Percentiles rank a stretch among this genome's conserved stretches.
Conservation (phyloP, 2,329 filamentous ascomycete genomes). For the Colletotrichum lindemuthianum region DNA sequence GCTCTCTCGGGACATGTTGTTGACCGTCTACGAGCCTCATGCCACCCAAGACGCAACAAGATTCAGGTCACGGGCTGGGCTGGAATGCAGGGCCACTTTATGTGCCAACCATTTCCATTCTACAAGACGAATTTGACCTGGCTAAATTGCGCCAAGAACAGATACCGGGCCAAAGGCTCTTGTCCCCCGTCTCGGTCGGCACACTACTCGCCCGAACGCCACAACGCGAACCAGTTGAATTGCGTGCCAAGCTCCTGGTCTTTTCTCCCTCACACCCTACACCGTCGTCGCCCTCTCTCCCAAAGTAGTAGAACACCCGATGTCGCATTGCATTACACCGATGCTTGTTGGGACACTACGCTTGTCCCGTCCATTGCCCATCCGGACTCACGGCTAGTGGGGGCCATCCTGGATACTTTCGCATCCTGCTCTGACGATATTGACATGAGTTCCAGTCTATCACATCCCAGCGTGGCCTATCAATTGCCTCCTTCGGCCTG, state of each 20-base stretch:
- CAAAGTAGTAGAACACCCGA: constrained; percentile 14
- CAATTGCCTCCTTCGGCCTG: constrained; percentile 3
- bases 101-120: neutral
- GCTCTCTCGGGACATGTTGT: neutral
- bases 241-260: constrained; percentile 20
- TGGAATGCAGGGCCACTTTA: neutral
- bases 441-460: constrained; percentile 12
- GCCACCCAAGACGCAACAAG: neutral
- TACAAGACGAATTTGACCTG: constrained; percentile 15
- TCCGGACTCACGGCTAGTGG: constrained; percentile 4
- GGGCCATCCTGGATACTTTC: neutral
- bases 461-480: neutral
- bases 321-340: constrained; percentile 24
- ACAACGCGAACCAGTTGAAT: neutral
- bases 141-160: constrained; percentile 5
- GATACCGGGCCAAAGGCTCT: neutral
- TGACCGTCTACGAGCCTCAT: neutral
- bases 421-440: neutral
- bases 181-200: constrained; percentile 11
- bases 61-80: constrained; percentile 1
- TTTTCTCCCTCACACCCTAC: constrained; percentile 1
- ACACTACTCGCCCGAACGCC: constrained; percentile 17
- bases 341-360: constrained; percentile 12
- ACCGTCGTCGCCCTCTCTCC: neutral
- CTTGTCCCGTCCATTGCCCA: neutral